Evolutionary conservation across 768 basidiomycete species (phyloP), one percentile per base, ranked within the genome.

Genomic region (Xerocomellus chrysenteron): DNA sequence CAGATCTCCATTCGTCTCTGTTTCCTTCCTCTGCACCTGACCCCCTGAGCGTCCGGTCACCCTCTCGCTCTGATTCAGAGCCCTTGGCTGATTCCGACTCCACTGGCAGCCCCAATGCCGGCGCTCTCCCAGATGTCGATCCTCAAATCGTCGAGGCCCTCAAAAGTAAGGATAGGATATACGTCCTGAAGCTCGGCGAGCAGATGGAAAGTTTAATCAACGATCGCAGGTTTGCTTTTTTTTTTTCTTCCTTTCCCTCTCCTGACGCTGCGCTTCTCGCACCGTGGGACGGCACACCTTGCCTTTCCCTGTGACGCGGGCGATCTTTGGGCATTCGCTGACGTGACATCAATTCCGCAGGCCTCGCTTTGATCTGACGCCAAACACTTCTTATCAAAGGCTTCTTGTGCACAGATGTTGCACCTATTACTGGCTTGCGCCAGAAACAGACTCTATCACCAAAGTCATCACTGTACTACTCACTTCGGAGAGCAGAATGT

Each of bases 111-210:
- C 37, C 57, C 33, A 71, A 68, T 35, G 37, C 50, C 47, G 61
- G 69, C 54, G 44, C 57, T 42, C 58, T 65, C 55, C 26, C 56
- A 19, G 89, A 89, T 58, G 82, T 85, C 60, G 91, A 93, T 77
- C 79, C 83, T 11, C 86, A 88, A 72, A 91, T 94, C 64, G 66
- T 93, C 65, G 91, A 94, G 70, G 92, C 92, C 21, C 87, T 94
- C 60, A 84, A 79, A 73, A 87, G 86, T 80, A 94, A 94, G 76
- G 92, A 94, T 73, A 81, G 92, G 68, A 79, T 94, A 59, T 94
- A 86, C 71, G 90, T 94, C 46, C 76, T 94, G 65, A 92, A 89
- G 77, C 81, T 94, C n/a, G 92, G 90, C 56, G 92, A 94, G 75
- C 79, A 77, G 61, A 90, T 94, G 83, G 92, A 94, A 75, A 73